phyloP scores from a whole-genome alignment of 2,329 filamentous ascomycete genomes.

The Arthrobotrys iridis region DNA sequence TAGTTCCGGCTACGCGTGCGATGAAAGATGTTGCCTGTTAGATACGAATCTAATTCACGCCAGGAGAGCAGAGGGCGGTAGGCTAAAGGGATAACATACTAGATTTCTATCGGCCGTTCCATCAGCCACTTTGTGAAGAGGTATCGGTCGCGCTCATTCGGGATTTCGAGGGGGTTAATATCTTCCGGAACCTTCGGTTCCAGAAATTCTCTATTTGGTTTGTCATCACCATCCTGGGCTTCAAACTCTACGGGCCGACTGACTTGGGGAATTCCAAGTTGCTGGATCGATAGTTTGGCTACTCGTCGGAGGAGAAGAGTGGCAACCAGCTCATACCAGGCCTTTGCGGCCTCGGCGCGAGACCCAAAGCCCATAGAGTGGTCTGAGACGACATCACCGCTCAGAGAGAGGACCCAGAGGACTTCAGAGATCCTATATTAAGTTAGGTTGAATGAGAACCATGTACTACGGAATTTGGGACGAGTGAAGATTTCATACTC shows the following conservation, averaged over 20 bases:
- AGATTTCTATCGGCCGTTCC: conserved; percentile 32
- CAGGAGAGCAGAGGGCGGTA: background rate
- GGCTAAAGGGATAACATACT: conserved; percentile 18
- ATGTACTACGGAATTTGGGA: background rate
- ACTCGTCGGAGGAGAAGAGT: conserved; percentile 34
- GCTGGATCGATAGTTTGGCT: conserved; percentile 46
- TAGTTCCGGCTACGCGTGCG: conserved; percentile 33
- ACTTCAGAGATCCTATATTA: conserved; percentile 55
- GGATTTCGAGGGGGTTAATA: conserved; percentile 32
- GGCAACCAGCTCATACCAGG: conserved; percentile 33
- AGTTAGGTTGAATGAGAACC: background rate
- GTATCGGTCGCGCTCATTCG: conserved; percentile 47
- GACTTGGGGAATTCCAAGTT: conserved; percentile 34
- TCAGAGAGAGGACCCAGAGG: conserved; percentile 47
- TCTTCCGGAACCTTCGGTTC: conserved; percentile 18
- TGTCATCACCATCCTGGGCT: background rate
- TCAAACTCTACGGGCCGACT: background rate
- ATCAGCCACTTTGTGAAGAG: conserved; percentile 52
- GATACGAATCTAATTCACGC: background rate
- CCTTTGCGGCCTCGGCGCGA: background rate
- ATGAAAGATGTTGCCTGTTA: conserved; percentile 5
- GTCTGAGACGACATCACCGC: conserved; percentile 20
- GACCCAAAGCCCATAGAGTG: background rate
- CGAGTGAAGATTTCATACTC: conserved; percentile 47
- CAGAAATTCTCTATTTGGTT: conserved; percentile 1